Conservation (phyloP, 2,329 filamentous ascomycete genomes). For the Celoporthe dispersa region DNA sequence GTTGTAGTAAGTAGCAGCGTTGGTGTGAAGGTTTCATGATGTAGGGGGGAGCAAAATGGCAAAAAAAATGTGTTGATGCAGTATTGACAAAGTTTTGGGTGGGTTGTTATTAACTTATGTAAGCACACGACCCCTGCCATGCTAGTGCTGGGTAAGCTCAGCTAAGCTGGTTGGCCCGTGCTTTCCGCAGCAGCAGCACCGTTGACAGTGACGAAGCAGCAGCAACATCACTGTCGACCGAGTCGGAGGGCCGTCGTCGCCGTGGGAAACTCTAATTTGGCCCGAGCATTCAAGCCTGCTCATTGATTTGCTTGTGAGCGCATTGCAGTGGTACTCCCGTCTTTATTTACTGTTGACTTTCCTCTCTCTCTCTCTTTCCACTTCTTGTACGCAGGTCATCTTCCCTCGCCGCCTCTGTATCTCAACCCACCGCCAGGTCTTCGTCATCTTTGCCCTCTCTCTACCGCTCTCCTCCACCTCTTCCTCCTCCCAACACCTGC, state of each 20-base stretch:
- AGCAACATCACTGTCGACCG: neutral
- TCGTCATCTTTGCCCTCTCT: neutral
- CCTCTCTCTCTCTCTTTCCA: neutral
- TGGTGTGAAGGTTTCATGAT: no score
- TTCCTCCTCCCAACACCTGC: neutral
- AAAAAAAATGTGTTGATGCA: neutral
- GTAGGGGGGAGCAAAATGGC: neutral
- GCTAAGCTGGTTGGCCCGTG: slow-evolving; percentile 5
- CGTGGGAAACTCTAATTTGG: neutral
- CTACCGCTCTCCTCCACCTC: neutral
- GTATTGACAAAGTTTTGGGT: neutral
- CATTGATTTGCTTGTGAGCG: neutral
- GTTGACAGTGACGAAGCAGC: slow-evolving; percentile 1
- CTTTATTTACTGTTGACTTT: neutral
- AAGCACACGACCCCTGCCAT: neutral
- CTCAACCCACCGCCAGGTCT: neutral
- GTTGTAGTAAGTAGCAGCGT: neutral
- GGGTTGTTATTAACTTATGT: neutral
- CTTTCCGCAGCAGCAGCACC: neutral
- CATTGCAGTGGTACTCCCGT: neutral
- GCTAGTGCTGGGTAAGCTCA: slow-evolving; percentile 7
- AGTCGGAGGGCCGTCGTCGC: neutral
- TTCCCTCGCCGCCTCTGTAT: neutral
- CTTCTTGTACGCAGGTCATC: neutral
- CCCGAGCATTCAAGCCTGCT: neutral